Base-by-base conservation (phyloP, 257 asterid species). In the Forsythia viridissima region DNA sequence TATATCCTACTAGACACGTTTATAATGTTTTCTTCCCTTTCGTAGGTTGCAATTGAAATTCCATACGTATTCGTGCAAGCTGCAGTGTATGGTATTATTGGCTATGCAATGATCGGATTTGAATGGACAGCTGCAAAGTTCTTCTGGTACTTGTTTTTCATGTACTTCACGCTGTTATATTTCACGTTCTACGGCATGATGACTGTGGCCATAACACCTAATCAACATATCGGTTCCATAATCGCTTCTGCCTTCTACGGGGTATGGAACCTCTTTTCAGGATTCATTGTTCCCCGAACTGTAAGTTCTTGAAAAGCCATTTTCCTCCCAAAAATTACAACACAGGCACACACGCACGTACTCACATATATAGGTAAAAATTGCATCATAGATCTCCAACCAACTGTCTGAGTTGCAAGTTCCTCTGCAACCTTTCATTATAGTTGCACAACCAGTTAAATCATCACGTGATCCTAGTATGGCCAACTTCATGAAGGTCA, bases 121-220 rank as follows among this genome's bases (percentile, higher is more conserved):
- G 86, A 89, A 74, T 87, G 91, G 92, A 87, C 85, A 21, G 81
- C 59, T 6, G 68, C 83, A 18, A 89, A 89, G 41, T 72, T 85
- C 85, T 73, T 87, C 41, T 89, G 88, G 90, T 89, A 70, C 72
- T 52, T 87, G 48, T 85, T 80, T 71, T 18, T 87, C 84, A 83
- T 87, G 85, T 87, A 73, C 84, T 80, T 85, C 77, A 73, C 90
- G 2, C 79, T 89, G 3, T 46, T 85, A 39, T 84, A 80, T 83
- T 87, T 85, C 91, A 85, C 91, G 67, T 84, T 85, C 84, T 89
- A 80, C 39, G 92, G 92, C 69, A 87, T 89, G 92, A 89, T 89
- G 91, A 37, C 88, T 0, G 83, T 89, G 77, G 84, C 88, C 7
- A 76, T 85, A 20, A 24, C 92, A 0, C 92, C 92, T 41, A 89